Conservation (phyloP, 306 rosid genomes). For the Sechiopsis laciniata region DNA sequence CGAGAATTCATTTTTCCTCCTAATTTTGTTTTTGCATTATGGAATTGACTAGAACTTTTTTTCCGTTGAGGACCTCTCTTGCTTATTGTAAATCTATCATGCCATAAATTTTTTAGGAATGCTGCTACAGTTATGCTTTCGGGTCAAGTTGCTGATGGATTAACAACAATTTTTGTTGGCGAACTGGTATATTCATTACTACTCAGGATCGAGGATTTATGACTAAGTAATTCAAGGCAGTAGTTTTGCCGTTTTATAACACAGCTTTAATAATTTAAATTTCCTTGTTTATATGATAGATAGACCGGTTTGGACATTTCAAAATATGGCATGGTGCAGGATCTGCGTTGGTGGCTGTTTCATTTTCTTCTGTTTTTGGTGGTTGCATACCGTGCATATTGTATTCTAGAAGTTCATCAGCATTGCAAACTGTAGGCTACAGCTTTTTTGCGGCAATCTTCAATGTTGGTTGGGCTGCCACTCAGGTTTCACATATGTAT, state of each 20-base stretch:
- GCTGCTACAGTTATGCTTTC: constrained; percentile 92
- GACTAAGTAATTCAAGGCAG: background rate
- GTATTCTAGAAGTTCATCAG: constrained; percentile 42
- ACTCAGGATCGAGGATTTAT: background rate
- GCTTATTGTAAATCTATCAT: background rate
- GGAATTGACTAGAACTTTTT: background rate
- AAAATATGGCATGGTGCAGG: constrained; percentile 99
- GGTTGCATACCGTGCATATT: constrained; percentile 75
- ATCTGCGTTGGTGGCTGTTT: constrained; percentile 82
- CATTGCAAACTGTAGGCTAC: constrained; percentile 68
- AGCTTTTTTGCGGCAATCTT: constrained; percentile 86
- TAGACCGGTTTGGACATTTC: constrained; percentile 92
- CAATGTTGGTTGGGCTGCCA: constrained; percentile 95
- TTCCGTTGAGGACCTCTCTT: background rate
- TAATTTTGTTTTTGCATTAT: background rate
- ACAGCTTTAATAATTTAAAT: constrained; percentile 21
- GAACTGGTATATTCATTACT: constrained; percentile 58
- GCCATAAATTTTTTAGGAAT: constrained; percentile 36
- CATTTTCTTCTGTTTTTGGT: constrained; percentile 96
- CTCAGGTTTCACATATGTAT: constrained; percentile 97
- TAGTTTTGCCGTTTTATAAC: background rate
- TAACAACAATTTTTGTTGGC: constrained; percentile 70
- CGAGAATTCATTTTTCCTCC: background rate
- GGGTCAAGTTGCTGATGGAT: constrained; percentile 95
- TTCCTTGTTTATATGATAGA: constrained; percentile 45